A percentile compares a stretch with the other conserved stretches of the same genome.
Conservation (phyloP, 2,329 filamentous ascomycete species). For the Arthrobotrys conoides region DNA sequence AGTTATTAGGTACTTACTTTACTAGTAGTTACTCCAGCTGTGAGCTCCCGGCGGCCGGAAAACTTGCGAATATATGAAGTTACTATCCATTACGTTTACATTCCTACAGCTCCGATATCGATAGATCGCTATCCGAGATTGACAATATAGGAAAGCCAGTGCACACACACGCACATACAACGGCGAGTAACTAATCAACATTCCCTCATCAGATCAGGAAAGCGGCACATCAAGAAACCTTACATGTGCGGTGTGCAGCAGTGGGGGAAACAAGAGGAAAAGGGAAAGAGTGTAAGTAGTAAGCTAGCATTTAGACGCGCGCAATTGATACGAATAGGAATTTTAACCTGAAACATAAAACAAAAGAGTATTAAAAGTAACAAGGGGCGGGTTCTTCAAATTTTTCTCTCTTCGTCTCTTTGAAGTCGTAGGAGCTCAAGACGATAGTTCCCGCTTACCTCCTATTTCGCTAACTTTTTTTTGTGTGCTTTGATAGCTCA, state of each 20-base stretch:
- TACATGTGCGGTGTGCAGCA: neutral
- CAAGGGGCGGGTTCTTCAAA: constrained; percentile 5
- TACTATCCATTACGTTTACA: constrained; percentile 46
- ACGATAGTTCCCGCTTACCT: constrained; percentile 56
- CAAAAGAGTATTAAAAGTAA: neutral
- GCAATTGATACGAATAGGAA: constrained; percentile 32
- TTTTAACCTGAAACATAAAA: constrained; percentile 56
- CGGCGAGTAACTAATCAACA: constrained; percentile 15
- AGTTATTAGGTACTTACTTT: no score
- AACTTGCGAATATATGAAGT: neutral
- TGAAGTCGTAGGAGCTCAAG: constrained; percentile 56
- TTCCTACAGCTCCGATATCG: constrained; percentile 37
- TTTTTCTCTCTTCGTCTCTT: no score
- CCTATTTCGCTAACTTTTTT: constrained; percentile 39
- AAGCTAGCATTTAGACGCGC: constrained; percentile 40
- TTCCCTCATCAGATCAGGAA: constrained; percentile 3
- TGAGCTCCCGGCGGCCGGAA: constrained; percentile 6
- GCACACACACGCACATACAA: constrained; percentile 7
- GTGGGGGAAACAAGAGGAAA: neutral
- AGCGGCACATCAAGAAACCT: neutral
- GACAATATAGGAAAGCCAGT: constrained; percentile 43
- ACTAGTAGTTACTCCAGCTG: neutral
- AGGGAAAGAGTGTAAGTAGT: neutral
- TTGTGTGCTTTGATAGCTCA: constrained; percentile 38
- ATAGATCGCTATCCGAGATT: constrained; percentile 51